Conservation (phyloP, 2,329 filamentous ascomycete species). For the Phaeophleospora eucalypticola region DNA sequence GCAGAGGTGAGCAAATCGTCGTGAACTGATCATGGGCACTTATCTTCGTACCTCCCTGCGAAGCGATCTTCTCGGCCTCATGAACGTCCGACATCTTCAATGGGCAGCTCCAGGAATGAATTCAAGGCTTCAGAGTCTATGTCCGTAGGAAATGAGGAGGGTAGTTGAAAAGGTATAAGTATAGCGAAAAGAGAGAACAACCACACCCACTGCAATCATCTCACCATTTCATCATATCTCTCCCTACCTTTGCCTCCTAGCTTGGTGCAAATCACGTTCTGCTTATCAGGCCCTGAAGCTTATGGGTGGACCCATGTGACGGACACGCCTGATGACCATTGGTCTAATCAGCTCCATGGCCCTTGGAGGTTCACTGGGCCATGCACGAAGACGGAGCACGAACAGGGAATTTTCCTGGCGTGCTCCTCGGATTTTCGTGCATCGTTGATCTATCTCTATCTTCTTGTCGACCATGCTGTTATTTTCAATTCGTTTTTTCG, state of each 20-base stretch:
- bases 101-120: background rate
- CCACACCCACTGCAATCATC: background rate
- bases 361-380: background rate
- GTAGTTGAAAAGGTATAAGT: background rate
- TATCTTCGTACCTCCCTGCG: conserved; percentile 5
- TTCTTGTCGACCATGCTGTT: too few relatives aligned
- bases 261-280: background rate
- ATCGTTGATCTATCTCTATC: too few relatives aligned
- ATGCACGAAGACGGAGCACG: conserved; percentile 1
- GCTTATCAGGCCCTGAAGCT: background rate
- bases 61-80: conserved; percentile 2
- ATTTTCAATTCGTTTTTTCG: too few relatives aligned
- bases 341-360: background rate
- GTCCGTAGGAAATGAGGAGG: background rate
- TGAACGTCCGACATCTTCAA: background rate
- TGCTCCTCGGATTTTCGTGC: too few relatives aligned
- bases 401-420: background rate
- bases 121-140: background rate
- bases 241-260: background rate
- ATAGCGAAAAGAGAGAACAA: background rate
- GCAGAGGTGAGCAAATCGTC: too few relatives aligned
- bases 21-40: too few relatives aligned
- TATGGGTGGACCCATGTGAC: background rate
- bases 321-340: background rate
- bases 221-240: background rate